phyloP scores from a whole-genome alignment of 495 filamentous ascomycete genomes.

The Aspergillus hancockii region DNA sequence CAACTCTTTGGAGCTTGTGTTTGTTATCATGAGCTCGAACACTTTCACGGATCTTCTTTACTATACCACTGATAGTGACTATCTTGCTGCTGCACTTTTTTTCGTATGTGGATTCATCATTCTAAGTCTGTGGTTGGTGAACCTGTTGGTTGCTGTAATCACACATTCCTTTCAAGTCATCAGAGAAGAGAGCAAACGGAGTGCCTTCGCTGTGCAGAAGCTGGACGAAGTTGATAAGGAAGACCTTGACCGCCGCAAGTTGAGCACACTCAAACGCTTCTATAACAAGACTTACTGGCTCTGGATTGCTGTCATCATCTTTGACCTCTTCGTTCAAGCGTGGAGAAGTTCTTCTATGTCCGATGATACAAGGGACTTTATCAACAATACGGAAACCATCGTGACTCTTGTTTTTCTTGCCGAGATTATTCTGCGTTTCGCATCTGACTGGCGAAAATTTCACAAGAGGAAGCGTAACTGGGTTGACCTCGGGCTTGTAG shows the following conservation, averaged over 20 bases:
- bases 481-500: conserved; percentile 74
- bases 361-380: conserved; percentile 48
- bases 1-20: conserved; percentile 91
- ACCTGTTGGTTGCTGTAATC: conserved; percentile 96
- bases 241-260: conserved; percentile 36
- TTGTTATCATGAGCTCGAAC: conserved; percentile 97
- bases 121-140: conserved; percentile 94
- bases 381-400: conserved; percentile 68
- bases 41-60: conserved; percentile 95
- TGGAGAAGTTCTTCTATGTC: conserved; percentile 77
- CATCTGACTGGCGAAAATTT: conserved; percentile 77
- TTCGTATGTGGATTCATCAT: conserved; percentile 87
- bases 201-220: conserved; percentile 83
- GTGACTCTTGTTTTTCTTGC: conserved; percentile 78
- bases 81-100: conserved; percentile 79
- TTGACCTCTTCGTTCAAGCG: conserved; percentile 72
- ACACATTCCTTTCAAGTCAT: conserved; percentile 99
- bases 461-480: conserved; percentile 70
- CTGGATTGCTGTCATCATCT: conserved; percentile 80
- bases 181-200: conserved; percentile 90
- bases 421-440: conserved; percentile 82
- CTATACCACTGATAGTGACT: conserved; percentile 87
- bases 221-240: conserved; percentile 47
- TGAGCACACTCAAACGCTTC: conserved; percentile 61
- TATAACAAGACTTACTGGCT: conserved; percentile 73